phyloP scores from a whole-genome alignment of 306 rosid species.

The Fragaria ananassa region DNA sequence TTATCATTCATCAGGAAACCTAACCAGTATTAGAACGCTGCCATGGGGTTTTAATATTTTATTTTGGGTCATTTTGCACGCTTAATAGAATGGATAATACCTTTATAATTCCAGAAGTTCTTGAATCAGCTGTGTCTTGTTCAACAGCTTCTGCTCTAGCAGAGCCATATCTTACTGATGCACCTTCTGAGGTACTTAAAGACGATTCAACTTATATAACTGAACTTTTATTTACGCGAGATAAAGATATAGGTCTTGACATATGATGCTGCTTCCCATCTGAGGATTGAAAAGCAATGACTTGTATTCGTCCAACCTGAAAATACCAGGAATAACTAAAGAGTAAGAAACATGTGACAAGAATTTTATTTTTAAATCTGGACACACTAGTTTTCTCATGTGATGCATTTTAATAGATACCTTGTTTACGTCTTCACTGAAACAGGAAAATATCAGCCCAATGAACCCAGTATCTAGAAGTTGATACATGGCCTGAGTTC shows the following conservation, averaged over 20 bases:
- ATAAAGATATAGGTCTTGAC: constrained; percentile 55
- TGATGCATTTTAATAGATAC: constrained; percentile 38
- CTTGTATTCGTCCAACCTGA: constrained; percentile 95
- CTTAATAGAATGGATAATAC: constrained; percentile 33
- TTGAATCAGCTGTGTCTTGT: constrained; percentile 79
- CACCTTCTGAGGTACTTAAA: constrained; percentile 74
- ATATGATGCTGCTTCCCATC: constrained; percentile 76
- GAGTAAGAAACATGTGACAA: constrained; percentile 19
- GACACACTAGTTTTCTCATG: constrained; percentile 1
- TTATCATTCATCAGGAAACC: not conserved
- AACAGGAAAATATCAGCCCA: constrained; percentile 94
- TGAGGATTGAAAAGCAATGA: constrained; percentile 95
- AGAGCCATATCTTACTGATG: constrained; percentile 39
- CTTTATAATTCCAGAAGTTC: constrained; percentile 51
- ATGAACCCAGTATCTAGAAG: constrained; percentile 98
- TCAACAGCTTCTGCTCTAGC: constrained; percentile 52
- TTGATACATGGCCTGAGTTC: constrained; percentile 93
- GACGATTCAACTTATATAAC: constrained; percentile 86
- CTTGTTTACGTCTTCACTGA: constrained; percentile 85
- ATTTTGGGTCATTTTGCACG: not conserved
- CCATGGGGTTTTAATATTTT: not conserved
- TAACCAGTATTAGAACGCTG: not conserved
- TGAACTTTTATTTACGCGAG: constrained; percentile 64
- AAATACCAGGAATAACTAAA: constrained; percentile 13
- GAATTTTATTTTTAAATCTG: not conserved